These are phyloP conservation scores for Exsudoporus floridanus DNA, from an alignment of 1,284 basidiomycete species.

Conservation along the genomic window DNA sequence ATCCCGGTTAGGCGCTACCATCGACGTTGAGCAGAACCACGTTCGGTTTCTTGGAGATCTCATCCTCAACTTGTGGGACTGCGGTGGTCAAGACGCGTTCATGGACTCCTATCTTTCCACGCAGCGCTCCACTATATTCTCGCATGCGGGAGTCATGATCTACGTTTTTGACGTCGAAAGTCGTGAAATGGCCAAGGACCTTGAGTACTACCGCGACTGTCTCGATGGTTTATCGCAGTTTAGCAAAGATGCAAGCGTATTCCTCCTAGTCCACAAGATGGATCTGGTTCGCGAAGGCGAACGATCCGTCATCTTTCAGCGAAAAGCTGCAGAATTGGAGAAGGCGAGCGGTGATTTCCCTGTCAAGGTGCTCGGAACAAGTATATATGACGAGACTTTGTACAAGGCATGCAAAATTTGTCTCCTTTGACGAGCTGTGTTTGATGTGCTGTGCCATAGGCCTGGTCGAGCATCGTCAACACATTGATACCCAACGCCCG, in stretches of 20 bases:
- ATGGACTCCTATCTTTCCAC: constrained; percentile 94
- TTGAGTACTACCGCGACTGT: constrained; percentile 87
- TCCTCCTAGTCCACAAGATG: constrained; percentile 98
- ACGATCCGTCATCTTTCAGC: constrained; percentile 58
- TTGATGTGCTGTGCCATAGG: constrained; percentile 49
- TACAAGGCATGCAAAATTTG: constrained; percentile 70
- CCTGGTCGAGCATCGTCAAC: constrained; percentile 97
- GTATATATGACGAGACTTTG: constrained; percentile 96
- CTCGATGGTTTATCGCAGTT: constrained; percentile 75
- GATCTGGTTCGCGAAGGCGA: constrained; percentile 69
- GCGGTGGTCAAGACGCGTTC: constrained; percentile 96
- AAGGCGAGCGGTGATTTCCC: constrained; percentile 59
- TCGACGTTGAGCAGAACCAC: constrained; percentile 97
- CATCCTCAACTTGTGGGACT: constrained; percentile 96
- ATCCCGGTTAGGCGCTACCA: constrained; percentile 89
- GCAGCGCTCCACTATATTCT: constrained; percentile 91
- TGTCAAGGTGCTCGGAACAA: constrained; percentile 85
- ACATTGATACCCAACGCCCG: constrained; percentile 93
- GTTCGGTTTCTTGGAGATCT: constrained; percentile 95
- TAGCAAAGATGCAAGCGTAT: constrained; percentile 82
- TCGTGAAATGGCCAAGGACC: constrained; percentile 71
- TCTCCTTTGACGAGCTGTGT: constrained; percentile 4
- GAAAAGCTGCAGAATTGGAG: constrained; percentile 67
- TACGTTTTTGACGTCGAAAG: constrained; percentile 96
- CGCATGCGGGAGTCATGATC: constrained; percentile 94